Evolutionary conservation across 331 rosid genomes (phyloP).

Genomic region (Pyracantha coccinea): DNA sequence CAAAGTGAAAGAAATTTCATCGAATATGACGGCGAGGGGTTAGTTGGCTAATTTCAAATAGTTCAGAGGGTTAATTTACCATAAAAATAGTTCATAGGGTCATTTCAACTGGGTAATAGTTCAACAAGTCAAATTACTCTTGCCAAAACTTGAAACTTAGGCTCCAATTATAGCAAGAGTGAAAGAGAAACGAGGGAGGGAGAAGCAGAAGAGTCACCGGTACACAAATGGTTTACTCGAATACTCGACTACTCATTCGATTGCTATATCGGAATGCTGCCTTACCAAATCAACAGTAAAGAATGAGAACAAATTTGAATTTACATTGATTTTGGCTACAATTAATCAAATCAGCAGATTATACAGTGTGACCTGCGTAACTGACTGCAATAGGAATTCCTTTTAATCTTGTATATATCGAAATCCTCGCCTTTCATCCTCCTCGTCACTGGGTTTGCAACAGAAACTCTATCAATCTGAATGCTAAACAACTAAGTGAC

Average conservation of each 20-base stretch:
- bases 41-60: no score
- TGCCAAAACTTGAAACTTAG: no score
- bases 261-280: background rate
- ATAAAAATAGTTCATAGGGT: no score
- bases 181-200: background rate
- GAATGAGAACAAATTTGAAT: background rate
- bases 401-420: background rate
- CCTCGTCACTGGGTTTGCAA: no score
- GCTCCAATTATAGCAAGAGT: background rate
- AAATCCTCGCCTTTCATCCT: background rate
- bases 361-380: background rate
- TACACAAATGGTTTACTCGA: background rate
- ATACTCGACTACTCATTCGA: background rate
- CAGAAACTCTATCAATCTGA: background rate
- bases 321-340: conserved; percentile 3
- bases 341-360: conserved; percentile 1
- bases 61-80: no score
- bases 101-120: no score
- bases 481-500: background rate
- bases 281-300: background rate
- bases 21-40: no score
- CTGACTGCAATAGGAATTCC: background rate
- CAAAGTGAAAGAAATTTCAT: no score
- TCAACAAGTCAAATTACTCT: no score
- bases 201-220: background rate